Conservation (phyloP, 192 early-diverging fungal genomes). For the Coemansia nantahalensis region DNA sequence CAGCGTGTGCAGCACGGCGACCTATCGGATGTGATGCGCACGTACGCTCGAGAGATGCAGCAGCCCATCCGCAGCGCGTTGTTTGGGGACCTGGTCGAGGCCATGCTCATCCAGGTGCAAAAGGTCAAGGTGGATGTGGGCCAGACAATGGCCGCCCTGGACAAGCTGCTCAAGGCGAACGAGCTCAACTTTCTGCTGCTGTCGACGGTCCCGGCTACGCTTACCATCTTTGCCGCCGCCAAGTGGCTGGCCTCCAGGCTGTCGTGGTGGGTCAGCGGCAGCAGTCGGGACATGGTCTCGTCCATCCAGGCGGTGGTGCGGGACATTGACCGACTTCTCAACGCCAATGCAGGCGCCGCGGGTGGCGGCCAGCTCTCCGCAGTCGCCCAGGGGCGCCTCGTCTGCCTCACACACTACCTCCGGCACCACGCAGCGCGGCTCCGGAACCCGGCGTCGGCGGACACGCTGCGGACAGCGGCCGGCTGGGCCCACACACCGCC, state of each 20-base stretch:
- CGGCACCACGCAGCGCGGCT: constrained; percentile 58
- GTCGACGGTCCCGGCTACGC: constrained; percentile 70
- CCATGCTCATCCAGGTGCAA: constrained; percentile 81
- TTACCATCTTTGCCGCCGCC: constrained; percentile 56
- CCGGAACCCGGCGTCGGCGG: constrained; percentile 24
- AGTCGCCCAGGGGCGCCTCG: constrained; percentile 24
- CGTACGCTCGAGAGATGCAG: constrained; percentile 75
- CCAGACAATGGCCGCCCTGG: constrained; percentile 85
- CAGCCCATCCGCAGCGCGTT: constrained; percentile 49
- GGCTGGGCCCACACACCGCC: constrained; percentile 51
- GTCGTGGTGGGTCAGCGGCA: constrained; percentile 40
- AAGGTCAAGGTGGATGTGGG: constrained; percentile 95
- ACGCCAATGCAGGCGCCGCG: constrained; percentile 16
- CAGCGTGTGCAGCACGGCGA: constrained; percentile 72
- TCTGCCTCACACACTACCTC: constrained; percentile 55
- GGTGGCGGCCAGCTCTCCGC: constrained; percentile 3
- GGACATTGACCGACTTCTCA: constrained; percentile 61
- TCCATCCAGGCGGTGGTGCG: constrained; percentile 55
- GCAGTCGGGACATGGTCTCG: constrained; percentile 40
- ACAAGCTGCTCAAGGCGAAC: constrained; percentile 90
- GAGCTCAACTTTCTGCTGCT: constrained; percentile 95
- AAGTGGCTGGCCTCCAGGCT: constrained; percentile 35
- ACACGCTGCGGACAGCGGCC: constrained; percentile 11
- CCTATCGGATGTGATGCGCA: constrained; percentile 70
- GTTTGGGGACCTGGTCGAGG: constrained; percentile 66